phyloP scores from a whole-genome alignment of 139 green algal species.

The Zygnema cylindricum region DNA sequence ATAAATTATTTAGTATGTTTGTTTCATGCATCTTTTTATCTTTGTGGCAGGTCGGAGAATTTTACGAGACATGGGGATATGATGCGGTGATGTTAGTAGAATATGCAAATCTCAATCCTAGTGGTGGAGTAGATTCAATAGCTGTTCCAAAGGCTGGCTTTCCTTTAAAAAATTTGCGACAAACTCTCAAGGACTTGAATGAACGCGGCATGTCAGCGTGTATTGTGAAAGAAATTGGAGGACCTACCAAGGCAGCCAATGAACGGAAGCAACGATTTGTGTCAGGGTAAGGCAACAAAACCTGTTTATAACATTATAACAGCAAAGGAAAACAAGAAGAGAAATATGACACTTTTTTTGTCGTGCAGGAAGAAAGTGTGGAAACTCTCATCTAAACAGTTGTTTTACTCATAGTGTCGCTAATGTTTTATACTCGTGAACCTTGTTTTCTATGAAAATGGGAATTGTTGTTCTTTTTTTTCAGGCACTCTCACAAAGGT shows the following conservation, averaged over 20 bases:
- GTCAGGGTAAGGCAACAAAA: constrained; percentile 17
- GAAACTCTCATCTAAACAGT: background rate
- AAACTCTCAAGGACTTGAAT: constrained; percentile 72
- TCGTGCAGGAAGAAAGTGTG: background rate
- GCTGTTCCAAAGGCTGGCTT: constrained; percentile 78
- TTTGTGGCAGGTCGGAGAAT: constrained; percentile 87
- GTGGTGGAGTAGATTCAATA: constrained; percentile 59
- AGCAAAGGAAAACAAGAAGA: constrained; percentile 4
- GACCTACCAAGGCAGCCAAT: constrained; percentile 63
- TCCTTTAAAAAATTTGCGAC: constrained; percentile 73
- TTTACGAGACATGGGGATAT: constrained; percentile 85
- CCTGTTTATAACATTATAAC: background rate
- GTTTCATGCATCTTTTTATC: too few relatives aligned
- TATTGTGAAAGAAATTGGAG: constrained; percentile 65
- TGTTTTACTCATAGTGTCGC: too few relatives aligned
- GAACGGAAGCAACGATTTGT: constrained; percentile 74
- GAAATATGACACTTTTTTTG: background rate
- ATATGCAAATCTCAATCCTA: constrained; percentile 81
- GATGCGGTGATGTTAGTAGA: constrained; percentile 87
- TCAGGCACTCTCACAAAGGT: constrained; percentile 43
- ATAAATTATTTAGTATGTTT: too few relatives aligned
- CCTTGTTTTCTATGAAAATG: too few relatives aligned
- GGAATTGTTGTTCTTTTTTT: too few relatives aligned
- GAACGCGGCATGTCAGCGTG: constrained; percentile 68
- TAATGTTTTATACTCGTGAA: too few relatives aligned